Percentiles rank a stretch among this genome's conserved stretches.
Conservation (phyloP, 495 filamentous ascomycete species). For the Daldinia bambusicola region DNA sequence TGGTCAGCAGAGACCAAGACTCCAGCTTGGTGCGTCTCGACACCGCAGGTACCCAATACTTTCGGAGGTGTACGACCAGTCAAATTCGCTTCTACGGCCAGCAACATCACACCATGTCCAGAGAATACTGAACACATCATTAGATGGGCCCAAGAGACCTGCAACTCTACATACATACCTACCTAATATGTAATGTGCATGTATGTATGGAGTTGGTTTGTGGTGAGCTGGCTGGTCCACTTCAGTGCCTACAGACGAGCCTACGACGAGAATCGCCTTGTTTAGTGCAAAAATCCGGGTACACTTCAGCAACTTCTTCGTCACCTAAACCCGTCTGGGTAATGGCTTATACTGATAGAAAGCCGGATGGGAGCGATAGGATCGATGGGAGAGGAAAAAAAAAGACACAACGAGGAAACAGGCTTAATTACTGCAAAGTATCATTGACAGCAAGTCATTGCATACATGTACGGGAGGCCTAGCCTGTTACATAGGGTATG, state of each 20-base stretch:
- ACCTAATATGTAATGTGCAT: constrained; percentile 26
- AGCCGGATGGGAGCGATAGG: not conserved
- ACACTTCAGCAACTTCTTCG: constrained; percentile 1
- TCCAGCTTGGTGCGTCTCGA: constrained; percentile 35
- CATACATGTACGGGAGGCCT: constrained; percentile 2
- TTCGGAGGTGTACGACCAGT: constrained; percentile 42
- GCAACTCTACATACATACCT: constrained; percentile 29
- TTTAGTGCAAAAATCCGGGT: constrained; percentile 33
- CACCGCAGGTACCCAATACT: constrained; percentile 42
- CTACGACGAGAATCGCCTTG: constrained; percentile 37
- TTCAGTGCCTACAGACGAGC: constrained; percentile 29
- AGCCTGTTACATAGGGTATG: constrained; percentile 15
- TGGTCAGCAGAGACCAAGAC: constrained; percentile 31
- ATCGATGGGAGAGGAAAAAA: constrained; percentile 9
- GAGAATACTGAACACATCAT: constrained; percentile 44
- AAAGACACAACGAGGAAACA: constrained; percentile 25
- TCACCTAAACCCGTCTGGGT: constrained; percentile 34
- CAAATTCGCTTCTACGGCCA: constrained; percentile 32
- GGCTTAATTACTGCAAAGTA: constrained; percentile 40
- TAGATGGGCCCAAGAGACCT: constrained; percentile 40
- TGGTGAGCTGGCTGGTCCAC: constrained; percentile 43
- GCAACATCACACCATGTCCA: constrained; percentile 44
- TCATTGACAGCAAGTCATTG: constrained; percentile 19
- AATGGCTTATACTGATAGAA: constrained; percentile 19
- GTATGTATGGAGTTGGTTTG: constrained; percentile 37